Conservation (phyloP, 1,284 basidiomycete species). For the Cerrena zonata region DNA sequence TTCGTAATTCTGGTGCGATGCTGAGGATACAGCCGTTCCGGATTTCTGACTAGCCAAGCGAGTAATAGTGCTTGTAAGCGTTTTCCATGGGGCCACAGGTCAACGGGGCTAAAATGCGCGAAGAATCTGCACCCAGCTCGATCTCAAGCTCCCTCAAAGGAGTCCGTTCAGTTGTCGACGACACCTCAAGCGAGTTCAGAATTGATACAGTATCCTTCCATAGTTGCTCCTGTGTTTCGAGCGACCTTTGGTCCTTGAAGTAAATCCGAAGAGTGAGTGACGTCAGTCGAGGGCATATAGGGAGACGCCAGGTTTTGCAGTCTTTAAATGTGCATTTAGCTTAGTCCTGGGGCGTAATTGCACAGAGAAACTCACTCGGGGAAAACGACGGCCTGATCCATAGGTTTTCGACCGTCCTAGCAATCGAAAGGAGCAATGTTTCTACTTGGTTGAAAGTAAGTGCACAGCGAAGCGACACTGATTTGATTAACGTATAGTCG, state of each 20-base stretch:
- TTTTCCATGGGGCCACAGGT: too few relatives aligned
- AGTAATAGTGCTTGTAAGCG: too few relatives aligned
- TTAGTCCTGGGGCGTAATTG: too few relatives aligned
- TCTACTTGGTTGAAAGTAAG: background rate
- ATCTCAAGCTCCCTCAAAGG: background rate
- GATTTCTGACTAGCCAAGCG: too few relatives aligned
- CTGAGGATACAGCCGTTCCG: too few relatives aligned
- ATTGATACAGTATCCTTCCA: background rate
- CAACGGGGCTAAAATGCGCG: too few relatives aligned
- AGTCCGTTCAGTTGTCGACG: background rate
- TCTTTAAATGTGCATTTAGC: too few relatives aligned
- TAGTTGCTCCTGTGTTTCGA: background rate
- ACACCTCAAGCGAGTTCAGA: background rate
- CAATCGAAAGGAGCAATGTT: background rate
- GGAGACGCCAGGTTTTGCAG: background rate
- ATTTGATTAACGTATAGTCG: too few relatives aligned
- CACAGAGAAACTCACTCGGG: background rate
- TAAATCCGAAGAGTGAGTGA: background rate
- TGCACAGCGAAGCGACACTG: background rate
- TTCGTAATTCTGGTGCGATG: too few relatives aligned
- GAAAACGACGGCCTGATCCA: background rate
- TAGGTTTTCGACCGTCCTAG: background rate
- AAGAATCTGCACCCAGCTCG: background rate
- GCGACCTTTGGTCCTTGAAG: background rate
- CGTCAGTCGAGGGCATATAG: background rate